A percentile compares a stretch with the other conserved stretches of the same genome.
Conservation (phyloP, 2,329 filamentous ascomycete genomes). For the Helotiales sp. region DNA sequence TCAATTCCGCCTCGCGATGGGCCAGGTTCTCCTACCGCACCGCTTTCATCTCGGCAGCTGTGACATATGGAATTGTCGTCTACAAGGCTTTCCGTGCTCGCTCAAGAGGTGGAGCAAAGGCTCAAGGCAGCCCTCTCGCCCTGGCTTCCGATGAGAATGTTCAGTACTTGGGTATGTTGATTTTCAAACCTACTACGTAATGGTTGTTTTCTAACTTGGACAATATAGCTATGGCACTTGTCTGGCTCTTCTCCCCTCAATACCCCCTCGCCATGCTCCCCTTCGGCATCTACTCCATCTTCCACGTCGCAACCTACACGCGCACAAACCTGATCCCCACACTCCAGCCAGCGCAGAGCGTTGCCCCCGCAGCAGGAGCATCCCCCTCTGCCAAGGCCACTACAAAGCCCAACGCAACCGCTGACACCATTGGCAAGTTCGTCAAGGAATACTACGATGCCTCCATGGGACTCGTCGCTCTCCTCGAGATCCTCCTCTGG, state of each 20-base stretch:
- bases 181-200: constrained; percentile 5
- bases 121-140: constrained; percentile 61
- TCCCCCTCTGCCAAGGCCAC: constrained; percentile 63
- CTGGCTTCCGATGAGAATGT: constrained; percentile 92
- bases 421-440: constrained; percentile 86
- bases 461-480: constrained; percentile 91
- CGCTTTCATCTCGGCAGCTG: constrained; percentile 86
- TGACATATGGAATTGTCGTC: constrained; percentile 96
- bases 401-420: constrained; percentile 58
- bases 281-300: constrained; percentile 95
- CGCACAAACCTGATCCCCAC: constrained; percentile 92
- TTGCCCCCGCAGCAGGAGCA: constrained; percentile 58
- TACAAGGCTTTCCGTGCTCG: constrained; percentile 96
- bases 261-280: constrained; percentile 89
- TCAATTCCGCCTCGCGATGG: constrained; percentile 81
- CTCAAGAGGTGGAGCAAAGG: constrained; percentile 71
- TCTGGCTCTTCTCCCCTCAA: constrained; percentile 93
- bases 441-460: constrained; percentile 98
- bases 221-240: constrained; percentile 78
- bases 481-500: constrained; percentile 88
- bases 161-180: constrained; percentile 84
- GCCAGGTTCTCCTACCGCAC: constrained; percentile 87
- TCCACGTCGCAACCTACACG: constrained; percentile 97
- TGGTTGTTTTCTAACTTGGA: constrained; percentile 27
- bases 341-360: constrained; percentile 68